Base-by-base conservation (phyloP, 2,329 filamentous ascomycete genomes). In the Phoma sp. region DNA sequence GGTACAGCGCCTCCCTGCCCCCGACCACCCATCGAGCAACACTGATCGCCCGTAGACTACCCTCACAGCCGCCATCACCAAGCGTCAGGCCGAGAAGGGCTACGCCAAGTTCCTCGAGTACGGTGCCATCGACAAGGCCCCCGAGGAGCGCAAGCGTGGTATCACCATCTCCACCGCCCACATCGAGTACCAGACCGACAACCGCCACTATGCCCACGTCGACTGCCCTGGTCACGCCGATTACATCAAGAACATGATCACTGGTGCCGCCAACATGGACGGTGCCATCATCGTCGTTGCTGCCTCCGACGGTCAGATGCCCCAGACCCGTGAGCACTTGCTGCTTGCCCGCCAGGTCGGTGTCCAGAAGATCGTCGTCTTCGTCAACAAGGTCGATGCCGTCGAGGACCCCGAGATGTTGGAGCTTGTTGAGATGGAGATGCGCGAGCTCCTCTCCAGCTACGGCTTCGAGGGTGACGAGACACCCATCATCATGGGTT, bases 211-310 rank as follows among this genome's bases (percentile, higher is more conserved):
- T 82, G 95, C 95, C 72, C 95, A 99, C 86, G 95, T 99, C 83
- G 95, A 99, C 86, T 99, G 95, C 81, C 95, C 95, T 55, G 95
- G 95, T 81, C 95, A 99, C 89, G 95, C 95, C 80, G 95, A 99
- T 92, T 99, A 99, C 85, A 98, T 99, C 84, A 99, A 99, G 87
- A 99, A 99, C 89, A 99, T 99, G 95, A 99, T 99, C 79, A 99
- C 95, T 66, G 95, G 95, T 87, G 93, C 95, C 61, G 93, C 96
- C 72, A 96, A 92, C 84, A 99, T 99, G 95, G 95, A 99, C 72
- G 95, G 95, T 72, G 93, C 95, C 72, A 93, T 99, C 76, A 97
- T 99, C 72, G 95, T 99, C 66, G 96, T 99, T 70, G 96, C 96
- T 68, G 95, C 95, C 67, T 96, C 92, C 30, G 95, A 99, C 76